Evolutionary conservation across 352 stramenopile species (phyloP), one percentile per base, ranked within the genome.

Genomic region (Globisporangium iwayamae): DNA sequence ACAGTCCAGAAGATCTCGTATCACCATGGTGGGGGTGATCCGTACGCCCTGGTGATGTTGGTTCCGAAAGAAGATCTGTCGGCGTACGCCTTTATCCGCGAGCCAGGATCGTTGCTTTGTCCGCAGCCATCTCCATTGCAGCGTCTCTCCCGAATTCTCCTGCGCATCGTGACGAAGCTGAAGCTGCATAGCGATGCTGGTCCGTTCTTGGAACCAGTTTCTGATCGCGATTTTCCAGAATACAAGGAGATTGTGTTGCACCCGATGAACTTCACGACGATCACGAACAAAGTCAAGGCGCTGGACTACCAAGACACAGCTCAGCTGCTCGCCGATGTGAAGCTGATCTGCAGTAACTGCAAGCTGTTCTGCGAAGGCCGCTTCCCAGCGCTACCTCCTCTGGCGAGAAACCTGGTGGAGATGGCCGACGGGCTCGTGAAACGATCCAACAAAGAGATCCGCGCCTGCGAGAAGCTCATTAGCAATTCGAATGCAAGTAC

Each of bases 201-300:
- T 7, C 85, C 85, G 22, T 94, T 94, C 63, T 50, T 93, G 30
- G 85, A 94, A 25, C 82, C 85, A 13, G 85, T 94, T 13, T 93
- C 85, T 3, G 80, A 85, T 62, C 71, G 66, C n/a, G 83, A 94
- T 28, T 94, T 94, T 46, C 85, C 85, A 0, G 79, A 91, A 52
- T 94, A 94, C 70, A 93, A 90, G 53, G 83, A 93, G 36, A 92
- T 94, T 45, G 74, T 94, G 18, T 67, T 81, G 43, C 69, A 85
- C 57, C 85, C 85, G 7, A 93, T 93, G 77, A 75, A 94, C 65
- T 72, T 94, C 14, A 72, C 63, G 2, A 84, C 75, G 66, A 84
- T 93, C 25, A 71, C 72, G 1, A 43, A 52, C 7, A 91, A 92
- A 53, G 79, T 79, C 1, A 80, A 79, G 36, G 66, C 72, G 10